Evolutionary conservation across 148 eudicot species (phyloP), one percentile per base, ranked within the genome.

Genomic region (Fagopyrum homotropicum): DNA sequence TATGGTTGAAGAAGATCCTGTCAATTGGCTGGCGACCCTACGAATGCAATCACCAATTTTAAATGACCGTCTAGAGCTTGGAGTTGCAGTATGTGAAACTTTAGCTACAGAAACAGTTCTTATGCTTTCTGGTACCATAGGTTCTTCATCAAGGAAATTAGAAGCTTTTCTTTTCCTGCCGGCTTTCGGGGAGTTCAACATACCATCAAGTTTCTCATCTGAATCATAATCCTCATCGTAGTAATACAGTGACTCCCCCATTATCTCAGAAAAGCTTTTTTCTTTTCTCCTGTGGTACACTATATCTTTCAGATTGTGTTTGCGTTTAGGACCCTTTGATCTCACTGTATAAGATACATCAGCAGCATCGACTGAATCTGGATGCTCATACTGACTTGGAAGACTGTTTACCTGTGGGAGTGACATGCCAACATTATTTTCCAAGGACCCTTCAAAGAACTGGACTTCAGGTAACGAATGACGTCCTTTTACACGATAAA

Each of bases 1-100:
- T 16, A 79, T 22, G 40, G 80, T 55, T 43, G 82, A 85, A 22
- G 90, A 82, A 49, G 93, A 72, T 35, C 93, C 92, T 4, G 96
- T 84, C 74, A 95, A 79, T 78, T 95, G 98, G 85, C 85, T 92
- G 72, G 98, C 98, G 51, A 85, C 91, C 85, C 96, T 84, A 60
- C 88, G 89, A 81, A 95, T 95, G 84, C 89, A 86, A 50, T 89
- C 97, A 80, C 98, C 98, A 77, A 95, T 83, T 80, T 92, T 95
- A 76, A 95, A 95, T 15, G 98, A 89, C 68, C 93, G 93, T 72
- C 88, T 90, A 52, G 92, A 89, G 73, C 73, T 80, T 68, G 87
- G 74, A 79, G 81, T 75, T 48, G 81, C 74, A 49, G 85, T 74
- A 49, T 80, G 76, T 50, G 93, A 88, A 73, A 89, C 84, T 83